These are phyloP conservation scores for Endocalyx cinctus DNA, from an alignment of 2,329 filamentous ascomycete genomes.

Conservation along the genomic window DNA sequence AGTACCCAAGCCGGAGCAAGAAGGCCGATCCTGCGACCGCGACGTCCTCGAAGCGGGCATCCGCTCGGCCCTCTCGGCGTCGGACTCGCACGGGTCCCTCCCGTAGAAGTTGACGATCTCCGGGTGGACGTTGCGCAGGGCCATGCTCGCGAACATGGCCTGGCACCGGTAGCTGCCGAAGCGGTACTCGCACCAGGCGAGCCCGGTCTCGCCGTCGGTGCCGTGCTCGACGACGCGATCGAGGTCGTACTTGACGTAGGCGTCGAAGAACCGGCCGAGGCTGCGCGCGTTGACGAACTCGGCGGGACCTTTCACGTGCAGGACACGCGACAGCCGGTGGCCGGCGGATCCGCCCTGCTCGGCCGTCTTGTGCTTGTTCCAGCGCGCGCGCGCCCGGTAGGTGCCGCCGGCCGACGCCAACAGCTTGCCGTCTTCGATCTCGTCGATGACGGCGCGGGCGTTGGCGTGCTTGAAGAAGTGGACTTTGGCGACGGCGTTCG, in stretches of 20 bases:
- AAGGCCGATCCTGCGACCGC: too few relatives aligned
- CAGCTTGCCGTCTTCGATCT: constrained; percentile 3
- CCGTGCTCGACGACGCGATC: constrained; percentile 6
- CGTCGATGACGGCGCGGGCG: constrained; percentile 2
- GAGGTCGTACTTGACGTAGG: constrained; percentile 1
- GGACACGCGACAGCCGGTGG: constrained; percentile 5
- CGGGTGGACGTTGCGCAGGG: constrained; percentile 1
- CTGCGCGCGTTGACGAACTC: not conserved
- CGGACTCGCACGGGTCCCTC: constrained; percentile 5
- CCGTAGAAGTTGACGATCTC: constrained; percentile 4
- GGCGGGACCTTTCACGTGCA: constrained; percentile 2
- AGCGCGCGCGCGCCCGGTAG: not conserved
- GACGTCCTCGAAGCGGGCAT: too few relatives aligned
- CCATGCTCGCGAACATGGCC: constrained; percentile 8
- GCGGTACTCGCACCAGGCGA: constrained; percentile 6
- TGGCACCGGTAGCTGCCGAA: constrained; percentile 7
- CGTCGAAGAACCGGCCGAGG: constrained; percentile 2
- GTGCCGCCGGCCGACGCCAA: not conserved
- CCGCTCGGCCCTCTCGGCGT: too few relatives aligned
- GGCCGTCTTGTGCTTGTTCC: constrained; percentile 4
- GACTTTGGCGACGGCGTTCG: constrained; percentile 3
- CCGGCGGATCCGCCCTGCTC: too few relatives aligned
- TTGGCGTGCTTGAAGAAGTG: constrained; percentile 7
- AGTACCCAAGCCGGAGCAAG: too few relatives aligned
- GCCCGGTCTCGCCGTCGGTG: not conserved